Evolutionary conservation across 495 filamentous ascomycete genomes (phyloP).

Genomic region (Rostrohypoxylon terebratum): DNA sequence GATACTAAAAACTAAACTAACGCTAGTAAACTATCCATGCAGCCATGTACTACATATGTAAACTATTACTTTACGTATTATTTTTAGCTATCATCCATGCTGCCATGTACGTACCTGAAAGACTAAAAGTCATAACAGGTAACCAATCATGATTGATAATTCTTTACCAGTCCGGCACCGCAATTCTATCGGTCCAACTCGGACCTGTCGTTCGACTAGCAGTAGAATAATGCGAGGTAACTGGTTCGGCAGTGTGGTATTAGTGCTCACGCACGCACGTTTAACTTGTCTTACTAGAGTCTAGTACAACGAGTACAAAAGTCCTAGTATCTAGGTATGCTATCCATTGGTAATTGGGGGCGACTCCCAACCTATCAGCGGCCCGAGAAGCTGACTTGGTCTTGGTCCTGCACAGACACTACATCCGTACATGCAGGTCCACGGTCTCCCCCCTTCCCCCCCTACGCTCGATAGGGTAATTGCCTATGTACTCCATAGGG

Average conservation of each 20-base stretch:
- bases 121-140: background rate
- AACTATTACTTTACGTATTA: slow-evolving; percentile 13
- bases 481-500: slow-evolving; percentile 24
- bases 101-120: background rate
- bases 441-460: too few relatives aligned
- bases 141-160: background rate
- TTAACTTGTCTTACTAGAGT: slow-evolving; percentile 31
- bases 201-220: slow-evolving; percentile 36
- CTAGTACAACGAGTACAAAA: too few relatives aligned
- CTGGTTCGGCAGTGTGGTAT: slow-evolving; percentile 40
- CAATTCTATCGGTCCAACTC: slow-evolving; percentile 27
- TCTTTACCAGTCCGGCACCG: slow-evolving; percentile 12
- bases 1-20: background rate
- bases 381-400: background rate
- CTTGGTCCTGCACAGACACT: slow-evolving; percentile 9
- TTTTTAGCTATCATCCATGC: background rate
- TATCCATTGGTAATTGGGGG: background rate
- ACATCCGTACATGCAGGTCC: slow-evolving; percentile 33
- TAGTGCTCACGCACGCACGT: slow-evolving; percentile 43
- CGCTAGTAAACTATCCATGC: background rate
- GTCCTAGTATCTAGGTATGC: too few relatives aligned
- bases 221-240: slow-evolving; percentile 28
- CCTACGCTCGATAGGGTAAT: slow-evolving; percentile 24
- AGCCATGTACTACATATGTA: too few relatives aligned
- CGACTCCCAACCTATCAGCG: slow-evolving; percentile 27